These are phyloP conservation scores for Albugo laibachii DNA, from an alignment of 352 stramenopile species.

Conservation along the genomic window DNA sequence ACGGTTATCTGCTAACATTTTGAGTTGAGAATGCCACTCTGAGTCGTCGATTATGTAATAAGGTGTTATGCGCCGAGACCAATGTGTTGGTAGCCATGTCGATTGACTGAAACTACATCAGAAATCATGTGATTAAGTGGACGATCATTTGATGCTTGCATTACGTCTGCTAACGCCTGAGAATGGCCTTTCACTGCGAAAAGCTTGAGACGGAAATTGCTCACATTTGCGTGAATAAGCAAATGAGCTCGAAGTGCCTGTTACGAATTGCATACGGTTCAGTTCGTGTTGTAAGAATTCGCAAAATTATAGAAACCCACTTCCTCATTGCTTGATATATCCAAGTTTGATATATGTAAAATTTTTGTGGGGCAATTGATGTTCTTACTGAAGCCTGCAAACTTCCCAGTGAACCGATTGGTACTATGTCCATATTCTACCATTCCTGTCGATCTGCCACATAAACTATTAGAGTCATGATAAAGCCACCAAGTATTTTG, in stretches of 20 bases:
- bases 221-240: conserved; percentile 19
- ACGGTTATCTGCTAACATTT: too few species aligned
- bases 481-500: neutral
- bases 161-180: conserved; percentile 25
- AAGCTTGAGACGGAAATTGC: too few species aligned
- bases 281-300: conserved; percentile 9
- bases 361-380: conserved; percentile 50
- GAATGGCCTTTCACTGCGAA: conserved; percentile 10
- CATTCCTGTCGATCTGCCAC: conserved; percentile 3
- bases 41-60: conserved; percentile 15
- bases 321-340: conserved; percentile 14
- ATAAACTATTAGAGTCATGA: too few species aligned
- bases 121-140: neutral
- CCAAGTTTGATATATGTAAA: conserved; percentile 40
- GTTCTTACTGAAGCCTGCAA: conserved; percentile 28
- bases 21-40: conserved; percentile 43
- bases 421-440: conserved; percentile 26
- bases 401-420: conserved; percentile 47
- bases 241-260: conserved; percentile 23
- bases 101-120: conserved; percentile 17
- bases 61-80: conserved; percentile 23
- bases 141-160: neutral
- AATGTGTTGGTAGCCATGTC: conserved; percentile 33
- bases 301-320: conserved; percentile 18
- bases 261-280: too few species aligned